phyloP scores from a whole-genome alignment of 768 basidiomycete genomes.

The Sutorius australiensis region DNA sequence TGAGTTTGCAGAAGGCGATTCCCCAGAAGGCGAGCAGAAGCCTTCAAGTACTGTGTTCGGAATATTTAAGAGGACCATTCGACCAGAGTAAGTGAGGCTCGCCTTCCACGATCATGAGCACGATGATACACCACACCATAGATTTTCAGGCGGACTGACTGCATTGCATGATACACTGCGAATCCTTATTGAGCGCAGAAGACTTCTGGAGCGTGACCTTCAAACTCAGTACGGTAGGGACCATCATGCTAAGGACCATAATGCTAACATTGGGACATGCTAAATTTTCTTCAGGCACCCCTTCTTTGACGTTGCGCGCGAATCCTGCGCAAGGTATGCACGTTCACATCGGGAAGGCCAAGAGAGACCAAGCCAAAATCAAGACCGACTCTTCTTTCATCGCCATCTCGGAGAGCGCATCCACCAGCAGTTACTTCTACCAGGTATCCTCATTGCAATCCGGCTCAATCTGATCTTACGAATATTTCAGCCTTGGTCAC shows the following conservation, averaged over 20 bases:
- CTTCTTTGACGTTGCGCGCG: conserved; percentile 70
- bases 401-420: conserved; percentile 55
- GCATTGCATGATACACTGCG: conserved; percentile 47
- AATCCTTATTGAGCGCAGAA: conserved; percentile 43
- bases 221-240: conserved; percentile 52
- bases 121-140: conserved; percentile 21
- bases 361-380: conserved; percentile 54
- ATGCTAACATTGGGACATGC: neutral
- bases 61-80: conserved; percentile 53
- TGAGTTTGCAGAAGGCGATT: conserved; percentile 23
- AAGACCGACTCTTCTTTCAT: conserved; percentile 50
- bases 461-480: neutral
- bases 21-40: conserved; percentile 13
- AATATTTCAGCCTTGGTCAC: conserved; percentile 61
- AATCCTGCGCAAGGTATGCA: conserved; percentile 69
- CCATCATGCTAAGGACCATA: conserved; percentile 24
- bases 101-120: neutral
- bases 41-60: conserved; percentile 26
- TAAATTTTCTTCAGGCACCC: conserved; percentile 46
- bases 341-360: conserved; percentile 64
- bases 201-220: conserved; percentile 50
- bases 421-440: conserved; percentile 68
- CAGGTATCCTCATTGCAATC: conserved; percentile 37
- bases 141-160: conserved; percentile 57
- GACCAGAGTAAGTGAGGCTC: conserved; percentile 51